Conservation (phyloP, 2,329 filamentous ascomycete genomes). For the Aspergillus pseudonomiae region DNA sequence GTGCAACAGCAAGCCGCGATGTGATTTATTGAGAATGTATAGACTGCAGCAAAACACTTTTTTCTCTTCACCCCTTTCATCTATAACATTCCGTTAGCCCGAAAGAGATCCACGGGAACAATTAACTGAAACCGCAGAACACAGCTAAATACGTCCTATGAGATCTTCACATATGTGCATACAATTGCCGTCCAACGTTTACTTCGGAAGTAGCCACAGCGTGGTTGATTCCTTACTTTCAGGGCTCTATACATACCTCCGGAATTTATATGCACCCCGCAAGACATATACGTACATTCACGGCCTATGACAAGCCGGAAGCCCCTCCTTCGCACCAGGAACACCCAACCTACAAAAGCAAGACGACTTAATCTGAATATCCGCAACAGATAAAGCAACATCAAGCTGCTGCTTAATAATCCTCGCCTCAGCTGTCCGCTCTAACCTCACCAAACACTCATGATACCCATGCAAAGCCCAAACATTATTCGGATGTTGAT, state of each 20-base stretch:
- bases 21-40: constrained; percentile 16
- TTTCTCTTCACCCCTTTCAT: not conserved
- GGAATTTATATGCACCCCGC: not conserved
- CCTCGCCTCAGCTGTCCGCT: constrained; percentile 48
- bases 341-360: constrained; percentile 54
- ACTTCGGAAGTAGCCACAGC: not conserved
- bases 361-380: constrained; percentile 59
- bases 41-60: constrained; percentile 12
- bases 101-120: not conserved
- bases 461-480: constrained; percentile 73
- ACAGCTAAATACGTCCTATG: not conserved
- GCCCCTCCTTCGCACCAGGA: not conserved
- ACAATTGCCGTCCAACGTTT: not conserved
- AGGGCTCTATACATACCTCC: not conserved
- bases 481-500: constrained; percentile 68
- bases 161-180: not conserved
- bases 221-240: not conserved
- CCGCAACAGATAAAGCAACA: constrained; percentile 56
- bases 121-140: not conserved
- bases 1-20: constrained; percentile 11
- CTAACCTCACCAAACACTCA: constrained; percentile 64
- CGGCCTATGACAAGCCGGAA: not conserved
- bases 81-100: not conserved
- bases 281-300: not conserved
- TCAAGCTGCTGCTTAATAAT: constrained; percentile 52